A percentile compares a stretch with the other conserved stretches of the same genome.
These are phyloP conservation scores for Niebla homalea DNA, from an alignment of 495 filamentous ascomycete genomes.

Conservation along the genomic window DNA sequence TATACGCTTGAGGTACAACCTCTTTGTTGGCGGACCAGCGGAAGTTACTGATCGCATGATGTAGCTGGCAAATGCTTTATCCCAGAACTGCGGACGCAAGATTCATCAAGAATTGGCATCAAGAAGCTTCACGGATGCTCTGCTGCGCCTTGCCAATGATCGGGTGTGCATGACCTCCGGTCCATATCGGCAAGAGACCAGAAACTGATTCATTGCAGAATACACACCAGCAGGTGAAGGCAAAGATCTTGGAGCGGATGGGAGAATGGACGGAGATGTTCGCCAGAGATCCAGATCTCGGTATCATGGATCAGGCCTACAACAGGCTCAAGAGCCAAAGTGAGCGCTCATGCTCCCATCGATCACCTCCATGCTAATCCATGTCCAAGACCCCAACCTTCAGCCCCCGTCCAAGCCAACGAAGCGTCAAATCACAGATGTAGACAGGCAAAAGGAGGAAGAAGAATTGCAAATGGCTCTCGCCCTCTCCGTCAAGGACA, in stretches of 20 bases:
- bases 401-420: conserved; percentile 85
- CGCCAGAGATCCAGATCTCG: conserved; percentile 73
- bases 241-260: conserved; percentile 94
- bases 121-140: conserved; percentile 88
- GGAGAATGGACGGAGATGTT: conserved; percentile 95
- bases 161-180: conserved; percentile 31
- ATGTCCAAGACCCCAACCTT: conserved; percentile 65
- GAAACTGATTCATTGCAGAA: conserved; percentile 37
- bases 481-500: conserved; percentile 81
- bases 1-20: conserved; percentile 79
- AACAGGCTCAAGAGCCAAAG: conserved; percentile 71
- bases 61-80: conserved; percentile 76
- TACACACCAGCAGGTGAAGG: conserved; percentile 91
- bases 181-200: not conserved
- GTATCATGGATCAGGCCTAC: conserved; percentile 95
- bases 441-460: conserved; percentile 90
- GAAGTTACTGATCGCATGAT: conserved; percentile 6
- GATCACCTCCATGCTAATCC: not conserved
- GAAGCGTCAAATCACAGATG: conserved; percentile 78
- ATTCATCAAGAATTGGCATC: conserved; percentile 91
- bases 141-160: conserved; percentile 81
- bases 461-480: conserved; percentile 96
- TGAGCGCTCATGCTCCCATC: conserved; percentile 22
- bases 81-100: conserved; percentile 83
- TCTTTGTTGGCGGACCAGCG: not conserved